Conservation (phyloP, 1,139 yeast genomes). For the Arxiozyma slooffiae region DNA sequence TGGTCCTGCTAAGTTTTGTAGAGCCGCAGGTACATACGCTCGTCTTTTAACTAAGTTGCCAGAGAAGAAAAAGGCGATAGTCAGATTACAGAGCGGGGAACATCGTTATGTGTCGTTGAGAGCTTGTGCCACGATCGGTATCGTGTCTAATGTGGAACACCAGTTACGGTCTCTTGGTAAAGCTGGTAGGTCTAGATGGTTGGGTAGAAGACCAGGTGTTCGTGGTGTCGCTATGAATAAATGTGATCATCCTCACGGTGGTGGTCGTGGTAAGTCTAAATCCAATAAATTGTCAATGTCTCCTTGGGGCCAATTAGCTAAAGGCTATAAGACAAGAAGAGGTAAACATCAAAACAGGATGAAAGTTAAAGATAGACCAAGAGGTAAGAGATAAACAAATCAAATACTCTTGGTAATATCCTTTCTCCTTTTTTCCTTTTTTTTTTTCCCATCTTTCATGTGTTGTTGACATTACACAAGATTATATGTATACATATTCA, state of each 20-base stretch:
- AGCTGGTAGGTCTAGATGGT: conserved; percentile 90
- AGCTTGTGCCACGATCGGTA: conserved; percentile 90
- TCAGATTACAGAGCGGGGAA: conserved; percentile 84
- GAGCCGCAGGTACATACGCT: conserved; percentile 93
- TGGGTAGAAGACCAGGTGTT: conserved; percentile 89
- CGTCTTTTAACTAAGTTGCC: conserved; percentile 75
- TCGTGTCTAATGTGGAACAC: conserved; percentile 91
- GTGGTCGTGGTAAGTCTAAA: conserved; percentile 99
- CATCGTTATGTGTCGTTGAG: conserved; percentile 79
- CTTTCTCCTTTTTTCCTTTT: neutral
- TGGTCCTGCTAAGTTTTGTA: conserved; percentile 87
- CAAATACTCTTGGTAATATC: neutral
- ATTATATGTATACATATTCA: conserved; percentile 2
- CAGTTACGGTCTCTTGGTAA: conserved; percentile 87
- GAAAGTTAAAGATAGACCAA: conserved; percentile 80
- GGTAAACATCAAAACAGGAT: conserved; percentile 74
- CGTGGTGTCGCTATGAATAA: conserved; percentile 99
- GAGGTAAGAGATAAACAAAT: conserved; percentile 37
- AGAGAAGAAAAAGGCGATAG: conserved; percentile 60
- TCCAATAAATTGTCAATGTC: conserved; percentile 89
- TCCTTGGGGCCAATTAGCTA: conserved; percentile 90
- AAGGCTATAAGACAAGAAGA: conserved; percentile 90
- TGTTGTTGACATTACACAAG: neutral
- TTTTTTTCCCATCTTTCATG: neutral
- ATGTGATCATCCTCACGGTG: conserved; percentile 98